phyloP scores from a whole-genome alignment of 2,329 filamentous ascomycete species.

The Colletotrichum sp. region DNA sequence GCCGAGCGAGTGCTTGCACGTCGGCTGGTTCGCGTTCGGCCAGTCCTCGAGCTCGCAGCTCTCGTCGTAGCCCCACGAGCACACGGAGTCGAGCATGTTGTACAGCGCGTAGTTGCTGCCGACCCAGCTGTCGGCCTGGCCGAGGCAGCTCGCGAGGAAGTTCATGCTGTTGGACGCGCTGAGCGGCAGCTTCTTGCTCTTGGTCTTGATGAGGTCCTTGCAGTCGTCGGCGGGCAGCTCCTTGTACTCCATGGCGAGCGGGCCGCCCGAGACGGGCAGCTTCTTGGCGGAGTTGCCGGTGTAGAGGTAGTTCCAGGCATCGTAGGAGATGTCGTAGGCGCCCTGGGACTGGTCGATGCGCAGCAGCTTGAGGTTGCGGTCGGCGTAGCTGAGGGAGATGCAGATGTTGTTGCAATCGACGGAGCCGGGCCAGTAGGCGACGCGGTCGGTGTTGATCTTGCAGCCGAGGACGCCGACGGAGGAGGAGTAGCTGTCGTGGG shows the following conservation, averaged over 20 bases:
- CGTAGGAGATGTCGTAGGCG: constrained; percentile 56
- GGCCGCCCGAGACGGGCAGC: constrained; percentile 52
- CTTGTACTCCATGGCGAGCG: constrained; percentile 51
- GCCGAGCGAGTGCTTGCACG: constrained; percentile 48
- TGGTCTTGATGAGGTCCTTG: constrained; percentile 50
- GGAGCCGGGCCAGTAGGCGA: constrained; percentile 55
- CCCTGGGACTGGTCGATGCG: constrained; percentile 35
- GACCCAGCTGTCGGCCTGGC: constrained; percentile 47
- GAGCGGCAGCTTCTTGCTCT: constrained; percentile 42
- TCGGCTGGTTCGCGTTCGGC: constrained; percentile 48
- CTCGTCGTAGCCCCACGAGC: constrained; percentile 52
- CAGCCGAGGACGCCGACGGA: constrained; percentile 57
- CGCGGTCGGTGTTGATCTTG: constrained; percentile 56
- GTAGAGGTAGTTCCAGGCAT: constrained; percentile 57
- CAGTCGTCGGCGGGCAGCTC: constrained; percentile 51
- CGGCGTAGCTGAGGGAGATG: constrained; percentile 37
- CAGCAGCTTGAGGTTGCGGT: constrained; percentile 27
- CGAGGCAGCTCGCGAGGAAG: constrained; percentile 52
- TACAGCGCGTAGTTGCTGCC: constrained; percentile 51
- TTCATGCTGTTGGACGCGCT: constrained; percentile 59
- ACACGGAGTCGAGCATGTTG: constrained; percentile 56
- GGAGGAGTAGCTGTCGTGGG: constrained; percentile 53
- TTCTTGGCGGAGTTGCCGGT: constrained; percentile 49
- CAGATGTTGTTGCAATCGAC: constrained; percentile 50
- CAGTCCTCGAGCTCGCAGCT: constrained; percentile 48